Percentiles rank a stretch among this genome's conserved stretches.
phyloP scores from a whole-genome alignment of 352 stramenopile species.

The Globisporangium alternatum region DNA sequence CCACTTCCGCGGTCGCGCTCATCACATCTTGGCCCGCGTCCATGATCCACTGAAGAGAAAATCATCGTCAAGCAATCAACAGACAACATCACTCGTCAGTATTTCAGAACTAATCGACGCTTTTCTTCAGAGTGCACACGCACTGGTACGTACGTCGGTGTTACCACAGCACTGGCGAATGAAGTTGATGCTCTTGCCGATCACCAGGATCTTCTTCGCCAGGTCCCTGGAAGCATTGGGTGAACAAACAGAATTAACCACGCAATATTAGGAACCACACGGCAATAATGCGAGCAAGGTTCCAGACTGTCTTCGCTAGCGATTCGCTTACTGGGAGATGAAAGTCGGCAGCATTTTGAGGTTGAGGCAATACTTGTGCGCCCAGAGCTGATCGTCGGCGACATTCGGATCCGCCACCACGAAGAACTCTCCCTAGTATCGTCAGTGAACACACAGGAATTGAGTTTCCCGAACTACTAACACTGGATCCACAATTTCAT shows the following conservation, averaged over 20 bases:
- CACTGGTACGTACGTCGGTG: constrained; percentile 55
- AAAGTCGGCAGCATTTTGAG: constrained; percentile 86
- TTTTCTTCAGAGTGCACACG: not conserved
- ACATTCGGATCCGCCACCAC: constrained; percentile 73
- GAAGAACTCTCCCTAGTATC: constrained; percentile 80
- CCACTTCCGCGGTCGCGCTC: constrained; percentile 41
- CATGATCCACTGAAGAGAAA: constrained; percentile 62
- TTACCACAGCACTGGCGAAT: constrained; percentile 95
- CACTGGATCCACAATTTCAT: not conserved
- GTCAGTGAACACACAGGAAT: not conserved
- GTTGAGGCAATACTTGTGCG: constrained; percentile 83
- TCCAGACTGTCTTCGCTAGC: not conserved
- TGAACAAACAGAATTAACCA: not conserved
- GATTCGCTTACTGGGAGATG: constrained; percentile 64
- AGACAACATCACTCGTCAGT: constrained; percentile 2
- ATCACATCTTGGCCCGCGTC: constrained; percentile 43
- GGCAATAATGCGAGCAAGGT: not conserved
- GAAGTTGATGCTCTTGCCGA: constrained; percentile 99
- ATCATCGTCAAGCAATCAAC: not conserved
- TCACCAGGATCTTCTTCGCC: constrained; percentile 92
- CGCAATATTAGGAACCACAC: not conserved
- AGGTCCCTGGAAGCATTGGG: constrained; percentile 56
- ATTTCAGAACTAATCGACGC: not conserved
- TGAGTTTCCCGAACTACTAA: not conserved
- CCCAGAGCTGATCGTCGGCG: constrained; percentile 80